Base-by-base conservation (phyloP, 306 rosid genomes). In the Leucaena leucocephala region DNA sequence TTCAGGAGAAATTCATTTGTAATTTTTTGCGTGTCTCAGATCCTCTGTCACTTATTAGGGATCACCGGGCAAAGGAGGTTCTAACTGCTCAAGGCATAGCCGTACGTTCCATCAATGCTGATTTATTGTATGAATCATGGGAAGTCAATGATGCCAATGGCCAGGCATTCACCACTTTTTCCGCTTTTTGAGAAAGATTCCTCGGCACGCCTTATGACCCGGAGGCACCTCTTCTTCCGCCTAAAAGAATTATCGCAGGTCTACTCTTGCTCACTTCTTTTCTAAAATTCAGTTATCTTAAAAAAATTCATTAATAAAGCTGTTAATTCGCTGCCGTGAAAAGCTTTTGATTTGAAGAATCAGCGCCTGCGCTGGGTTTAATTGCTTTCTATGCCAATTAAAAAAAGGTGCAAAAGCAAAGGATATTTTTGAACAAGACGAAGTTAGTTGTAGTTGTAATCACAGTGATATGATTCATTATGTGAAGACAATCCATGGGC, bases 131-230 rank as follows among this genome's bases (percentile, higher is more conserved):
- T 54, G 99, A 93, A 80, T 98, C 99, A 17, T 96, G 99, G 99
- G 99, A 96, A 81, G 96, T 96, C 63, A 93, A 89, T 79, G 97
- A 96, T 76, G 93, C 81, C 34, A 76, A 90, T 45, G 98, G 92
- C 80, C 94, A 82, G 33, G 91, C 99, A 17, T 96, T 96, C 92
- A 79, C 93, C 66, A 96, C 98, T 73, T 96, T 96, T 82, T 75
- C 87, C 68, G 81, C 89, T 75, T 96, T 96, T 83, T 96, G 99
- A 98, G 98, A 93, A 86, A 93, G 93, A 85, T 96, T 97, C 86
- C 99, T 93, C 52, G 89, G 93, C 94, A 93, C 91, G 99, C 97
- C 99, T 63, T 96, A 79, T 82, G 99, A 96, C 80, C 99, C 99
- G 14, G 98, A 93, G 81, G 87, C 99, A 7, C 99, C 99, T 59